A percentile compares a stretch with the other conserved stretches of the same genome.
Conservation (phyloP, 768 basidiomycete species). For the Amylocystis lapponica region DNA sequence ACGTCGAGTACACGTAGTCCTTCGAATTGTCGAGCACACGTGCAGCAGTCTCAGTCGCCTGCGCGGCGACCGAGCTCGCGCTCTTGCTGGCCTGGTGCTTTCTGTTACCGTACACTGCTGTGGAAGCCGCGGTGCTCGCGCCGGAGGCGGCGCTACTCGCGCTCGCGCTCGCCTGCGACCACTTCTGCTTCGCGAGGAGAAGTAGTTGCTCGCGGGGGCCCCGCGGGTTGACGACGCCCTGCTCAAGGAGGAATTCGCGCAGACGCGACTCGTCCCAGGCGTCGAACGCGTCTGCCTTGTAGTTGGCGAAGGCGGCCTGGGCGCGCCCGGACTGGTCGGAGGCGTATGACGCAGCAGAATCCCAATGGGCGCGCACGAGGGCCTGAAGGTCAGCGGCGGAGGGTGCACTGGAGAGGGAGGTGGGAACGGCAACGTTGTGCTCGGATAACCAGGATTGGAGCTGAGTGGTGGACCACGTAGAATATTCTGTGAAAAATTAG, state of each 20-base stretch:
- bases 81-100: conserved; percentile 36
- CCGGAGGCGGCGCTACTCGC: conserved; percentile 50
- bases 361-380: conserved; percentile 14
- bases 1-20: conserved; percentile 86
- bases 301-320: conserved; percentile 48
- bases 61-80: conserved; percentile 35
- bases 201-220: conserved; percentile 77
- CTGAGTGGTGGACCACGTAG: conserved; percentile 57
- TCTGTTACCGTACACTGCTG: conserved; percentile 39
- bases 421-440: conserved; percentile 53
- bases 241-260: conserved; percentile 78
- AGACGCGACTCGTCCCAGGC: conserved; percentile 82
- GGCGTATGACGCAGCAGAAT: conserved; percentile 33
- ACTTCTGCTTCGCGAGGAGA: conserved; percentile 68
- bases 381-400: conserved; percentile 20
- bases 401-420: conserved; percentile 20
- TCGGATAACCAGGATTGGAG: conserved; percentile 65
- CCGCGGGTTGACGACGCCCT: conserved; percentile 80
- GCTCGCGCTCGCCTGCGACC: conserved; percentile 52
- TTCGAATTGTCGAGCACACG: conserved; percentile 61
- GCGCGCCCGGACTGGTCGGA: conserved; percentile 52
- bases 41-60: conserved; percentile 47
- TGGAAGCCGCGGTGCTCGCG: conserved; percentile 14
- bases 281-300: conserved; percentile 63
- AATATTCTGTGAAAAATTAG: conserved; percentile 26